Percentiles rank a stretch among this genome's conserved stretches.
phyloP scores from a whole-genome alignment of 768 basidiomycete genomes.

The Tremella mesenterica region DNA sequence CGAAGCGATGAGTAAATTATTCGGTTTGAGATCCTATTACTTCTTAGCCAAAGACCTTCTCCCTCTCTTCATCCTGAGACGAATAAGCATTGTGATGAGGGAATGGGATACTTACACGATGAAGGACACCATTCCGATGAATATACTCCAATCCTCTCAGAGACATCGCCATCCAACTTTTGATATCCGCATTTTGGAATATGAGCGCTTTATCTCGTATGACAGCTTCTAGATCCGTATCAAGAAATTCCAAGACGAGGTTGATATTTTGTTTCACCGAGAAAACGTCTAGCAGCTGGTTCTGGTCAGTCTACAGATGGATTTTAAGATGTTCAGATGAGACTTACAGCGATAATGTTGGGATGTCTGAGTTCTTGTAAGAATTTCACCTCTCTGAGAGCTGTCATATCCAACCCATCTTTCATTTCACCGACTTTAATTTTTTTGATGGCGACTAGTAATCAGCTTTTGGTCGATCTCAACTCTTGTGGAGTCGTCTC shows the following conservation, averaged over 20 bases:
- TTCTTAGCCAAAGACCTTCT: background rate
- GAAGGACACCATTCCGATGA: conserved; percentile 85
- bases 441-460: conserved; percentile 92
- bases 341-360: conserved; percentile 79
- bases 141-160: conserved; percentile 97
- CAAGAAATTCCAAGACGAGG: conserved; percentile 90
- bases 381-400: conserved; percentile 95
- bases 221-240: conserved; percentile 91
- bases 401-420: conserved; percentile 98
- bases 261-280: conserved; percentile 94
- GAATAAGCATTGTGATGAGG: background rate
- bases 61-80: background rate
- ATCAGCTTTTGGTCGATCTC: conserved; percentile 40
- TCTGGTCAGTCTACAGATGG: background rate
- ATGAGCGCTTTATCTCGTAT: conserved; percentile 89
- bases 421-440: conserved; percentile 95
- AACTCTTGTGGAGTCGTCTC: background rate
- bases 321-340: background rate
- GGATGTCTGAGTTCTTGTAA: conserved; percentile 86
- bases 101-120: conserved; percentile 68
- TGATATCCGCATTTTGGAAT: conserved; percentile 91
- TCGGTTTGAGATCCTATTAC: conserved; percentile 87
- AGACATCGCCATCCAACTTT: conserved; percentile 98
- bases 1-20: conserved; percentile 87
- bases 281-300: conserved; percentile 87